These are phyloP conservation scores for Lactarius trivialis DNA, from an alignment of 768 basidiomycete genomes.

Conservation along the genomic window DNA sequence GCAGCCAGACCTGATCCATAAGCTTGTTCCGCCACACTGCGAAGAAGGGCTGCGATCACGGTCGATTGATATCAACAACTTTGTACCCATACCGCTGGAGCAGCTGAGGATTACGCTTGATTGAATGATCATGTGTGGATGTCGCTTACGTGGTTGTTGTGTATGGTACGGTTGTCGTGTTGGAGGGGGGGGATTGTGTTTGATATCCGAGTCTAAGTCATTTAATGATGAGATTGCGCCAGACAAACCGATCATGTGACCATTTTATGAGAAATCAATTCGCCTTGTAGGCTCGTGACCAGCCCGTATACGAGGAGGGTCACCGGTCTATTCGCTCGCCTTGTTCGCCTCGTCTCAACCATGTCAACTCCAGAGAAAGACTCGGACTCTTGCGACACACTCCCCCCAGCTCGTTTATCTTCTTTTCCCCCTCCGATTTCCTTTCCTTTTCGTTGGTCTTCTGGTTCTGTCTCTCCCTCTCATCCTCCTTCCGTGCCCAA, in stretches of 20 bases:
- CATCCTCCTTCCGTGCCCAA: constrained; percentile 25
- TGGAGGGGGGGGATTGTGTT: constrained; percentile 1
- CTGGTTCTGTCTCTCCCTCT: constrained; percentile 36
- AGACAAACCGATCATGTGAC: neutral
- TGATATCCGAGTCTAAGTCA: constrained; percentile 16
- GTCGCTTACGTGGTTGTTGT: neutral
- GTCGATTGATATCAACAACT: constrained; percentile 81
- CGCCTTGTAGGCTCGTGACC: no score
- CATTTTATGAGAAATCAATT: neutral
- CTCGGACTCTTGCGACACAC: constrained; percentile 61
- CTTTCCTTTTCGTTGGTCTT: neutral
- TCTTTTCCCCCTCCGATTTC: neutral
- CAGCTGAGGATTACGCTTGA: constrained; percentile 92
- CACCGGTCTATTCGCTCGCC: no score
- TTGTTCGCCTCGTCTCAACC: neutral
- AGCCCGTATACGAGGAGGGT: no score
- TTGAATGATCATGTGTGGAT: constrained; percentile 29
- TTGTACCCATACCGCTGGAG: constrained; percentile 96
- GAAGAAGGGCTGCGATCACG: constrained; percentile 84
- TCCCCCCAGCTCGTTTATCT: constrained; percentile 53
- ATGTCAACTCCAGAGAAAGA: neutral
- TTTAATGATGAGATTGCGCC: neutral
- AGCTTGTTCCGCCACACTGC: constrained; percentile 84
- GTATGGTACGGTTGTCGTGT: neutral
- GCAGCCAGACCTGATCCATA: constrained; percentile 87